Evolutionary conservation across 2,329 filamentous ascomycete species (phyloP), one percentile per base, ranked within the genome.

Genomic region (Onygenales sp.): DNA sequence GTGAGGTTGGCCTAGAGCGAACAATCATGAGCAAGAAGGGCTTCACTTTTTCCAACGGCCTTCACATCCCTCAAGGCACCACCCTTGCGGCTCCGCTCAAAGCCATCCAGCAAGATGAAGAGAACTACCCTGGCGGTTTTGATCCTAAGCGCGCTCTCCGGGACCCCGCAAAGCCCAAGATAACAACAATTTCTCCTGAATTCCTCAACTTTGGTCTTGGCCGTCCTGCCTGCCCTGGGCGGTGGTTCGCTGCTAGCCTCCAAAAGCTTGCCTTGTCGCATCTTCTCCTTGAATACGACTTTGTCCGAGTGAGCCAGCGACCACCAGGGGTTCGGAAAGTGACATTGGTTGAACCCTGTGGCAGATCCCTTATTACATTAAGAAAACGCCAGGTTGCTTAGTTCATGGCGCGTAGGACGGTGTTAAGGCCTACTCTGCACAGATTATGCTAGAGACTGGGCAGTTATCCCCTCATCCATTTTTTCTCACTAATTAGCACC

Each of bases 1-100:
- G 55, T 43, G 59, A 58, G 35, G 52, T 54, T 41, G 58, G 59
- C 38, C 53, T 62, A 32, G 51, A 57, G 43, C 56, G 58, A 11
- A 54, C 51, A 32, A 54, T 62, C 35, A 53, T 55, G 31, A 48
- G 47, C 9, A 54, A 56, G 3, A 54, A 50, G 11, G 60, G 60
- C 31, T 50, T 61, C 53, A 57, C 53, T 8, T 59, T 58, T 36
- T 54, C 55, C 5, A 55, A 59, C 41, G 59, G 58, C 10, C 10
- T 55, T 4, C 54, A 58, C 42, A 39, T 61, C 6, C 58, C 60
- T 2, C 54, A 51, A 31, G 60, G 58, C 45, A 33, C 55, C 8
- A 53, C 43, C 9, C 53, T 57, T 11, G 55, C 55, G 11, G 49
- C 55, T 41, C 54, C 54, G 13, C 50, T 52, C 27, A 43, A 43